Base-by-base conservation (phyloP, 257 asterid genomes). In the Solanum ossicruentum region DNA sequence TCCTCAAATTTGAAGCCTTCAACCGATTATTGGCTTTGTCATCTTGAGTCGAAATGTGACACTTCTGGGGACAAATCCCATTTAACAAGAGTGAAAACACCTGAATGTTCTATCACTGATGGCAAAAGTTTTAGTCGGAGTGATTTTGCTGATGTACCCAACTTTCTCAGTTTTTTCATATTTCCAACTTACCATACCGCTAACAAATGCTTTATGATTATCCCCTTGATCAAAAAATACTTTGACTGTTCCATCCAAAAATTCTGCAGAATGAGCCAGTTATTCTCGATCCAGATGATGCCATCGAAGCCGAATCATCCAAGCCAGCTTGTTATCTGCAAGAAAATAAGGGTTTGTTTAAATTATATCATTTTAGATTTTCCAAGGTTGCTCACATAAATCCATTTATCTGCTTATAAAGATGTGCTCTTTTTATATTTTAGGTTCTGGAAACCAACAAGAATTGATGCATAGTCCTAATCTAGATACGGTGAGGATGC, bases 261-360 rank as follows among this genome's bases (percentile, higher is more conserved):
- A 41, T 63, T 78, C 39, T 89, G 93, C 92, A 94, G 99, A 86
- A 86, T 60, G 81, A 86, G 69, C 88, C 87, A 66, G 65, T 85
- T 65, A 56, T 86, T 86, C 80, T 91, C 70, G 93, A 92, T 85
- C 90, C 94, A 84, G 93, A 90, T 88, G 95, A 93, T 81, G 94
- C 89, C 89, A 88, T 51, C 58, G 66, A n/a, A 43, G 84, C 66
- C 85, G 88, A 86, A 67, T 84, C 56, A 80, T 85, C 90, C 58
- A 57, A 88, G 60, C 75, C 80, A 45, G 71, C 90, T 72, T 51
- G 85, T 81, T 61, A 84, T 75, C 55, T 78, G 63, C 86, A 82
- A 47, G 87, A 82, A 12, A 75, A 58, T 65, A 85, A 88, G 92
- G 97, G 98, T 95, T 85, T 63, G 47, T 36, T 57, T 71, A 85